These are phyloP conservation scores for Protomyces inundatus DNA, from an alignment of 1,139 yeast species.

Conservation along the genomic window DNA sequence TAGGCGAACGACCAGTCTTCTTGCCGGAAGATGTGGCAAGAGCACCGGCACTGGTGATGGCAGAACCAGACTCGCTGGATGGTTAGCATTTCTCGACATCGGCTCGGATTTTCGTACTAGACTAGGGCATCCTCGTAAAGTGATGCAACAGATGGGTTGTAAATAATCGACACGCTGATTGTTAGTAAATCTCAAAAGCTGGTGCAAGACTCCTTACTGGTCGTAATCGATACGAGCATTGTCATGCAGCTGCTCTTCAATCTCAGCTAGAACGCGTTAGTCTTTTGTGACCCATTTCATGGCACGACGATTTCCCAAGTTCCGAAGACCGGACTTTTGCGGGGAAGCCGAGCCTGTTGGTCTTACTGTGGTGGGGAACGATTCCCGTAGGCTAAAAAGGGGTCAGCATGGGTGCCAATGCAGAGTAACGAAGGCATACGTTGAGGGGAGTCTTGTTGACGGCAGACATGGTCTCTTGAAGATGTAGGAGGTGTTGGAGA, in stretches of 20 bases:
- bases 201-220: constrained; percentile 1
- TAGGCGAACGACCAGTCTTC: constrained; percentile 97
- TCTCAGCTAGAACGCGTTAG: constrained; percentile 10
- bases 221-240: constrained; percentile 23
- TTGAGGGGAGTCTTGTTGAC: constrained; percentile 26
- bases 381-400: constrained; percentile 9
- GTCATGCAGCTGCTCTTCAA: constrained; percentile 24
- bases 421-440: background rate
- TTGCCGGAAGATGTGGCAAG: constrained; percentile 91
- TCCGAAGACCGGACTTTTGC: background rate
- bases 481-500: background rate
- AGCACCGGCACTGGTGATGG: constrained; percentile 90
- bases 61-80: constrained; percentile 68
- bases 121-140: constrained; percentile 90
- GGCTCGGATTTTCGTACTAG: constrained; percentile 32
- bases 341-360: background rate
- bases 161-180: constrained; percentile 48
- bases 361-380: constrained; percentile 23
- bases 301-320: no score
- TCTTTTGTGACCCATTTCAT: background rate
- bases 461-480: constrained; percentile 8
- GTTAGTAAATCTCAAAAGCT: background rate
- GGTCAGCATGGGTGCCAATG: background rate
- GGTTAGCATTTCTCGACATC: background rate
- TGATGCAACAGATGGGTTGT: constrained; percentile 90